These are phyloP conservation scores for Secale cereale DNA, from an alignment of 176 grass and related monocot species.

Conservation along the genomic window DNA sequence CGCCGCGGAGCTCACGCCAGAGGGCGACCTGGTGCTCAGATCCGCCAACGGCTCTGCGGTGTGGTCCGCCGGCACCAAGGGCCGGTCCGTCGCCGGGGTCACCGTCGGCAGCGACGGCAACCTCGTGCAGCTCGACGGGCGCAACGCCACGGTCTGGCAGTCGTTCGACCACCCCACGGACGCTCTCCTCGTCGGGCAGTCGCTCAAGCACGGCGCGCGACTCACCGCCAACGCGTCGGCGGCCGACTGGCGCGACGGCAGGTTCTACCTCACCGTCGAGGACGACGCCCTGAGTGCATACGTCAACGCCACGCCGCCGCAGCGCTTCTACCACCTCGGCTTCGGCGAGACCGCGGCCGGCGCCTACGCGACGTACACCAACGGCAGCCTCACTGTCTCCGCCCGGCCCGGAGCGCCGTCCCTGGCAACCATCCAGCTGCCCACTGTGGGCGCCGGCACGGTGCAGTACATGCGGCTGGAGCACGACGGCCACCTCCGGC, in stretches of 20 bases:
- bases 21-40: constrained; percentile 25
- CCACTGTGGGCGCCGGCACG: not conserved
- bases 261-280: constrained; percentile 28
- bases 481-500: constrained; percentile 45
- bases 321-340: constrained; percentile 20
- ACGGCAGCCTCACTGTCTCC: constrained; percentile 25
- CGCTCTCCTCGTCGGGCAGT: constrained; percentile 37
- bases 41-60: not conserved
- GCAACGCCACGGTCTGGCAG: constrained; percentile 29
- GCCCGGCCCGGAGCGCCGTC: not conserved
- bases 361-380: constrained; percentile 28
- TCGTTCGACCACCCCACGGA: constrained; percentile 56
- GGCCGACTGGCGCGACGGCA: not conserved
- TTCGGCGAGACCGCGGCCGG: not conserved
- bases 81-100: not conserved
- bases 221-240: constrained; percentile 24
- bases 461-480: constrained; percentile 52
- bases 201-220: not conserved
- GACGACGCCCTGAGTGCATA: constrained; percentile 23
- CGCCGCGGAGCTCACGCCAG: not conserved
- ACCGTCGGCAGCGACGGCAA: constrained; percentile 30
- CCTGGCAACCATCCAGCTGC: constrained; percentile 19
- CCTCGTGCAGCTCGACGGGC: constrained; percentile 28
- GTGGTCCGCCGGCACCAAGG: constrained; percentile 31
- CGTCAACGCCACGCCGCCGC: constrained; percentile 25